Base-by-base conservation (phyloP, 176 grass and related monocot genomes). In the Raddia distichophylla region DNA sequence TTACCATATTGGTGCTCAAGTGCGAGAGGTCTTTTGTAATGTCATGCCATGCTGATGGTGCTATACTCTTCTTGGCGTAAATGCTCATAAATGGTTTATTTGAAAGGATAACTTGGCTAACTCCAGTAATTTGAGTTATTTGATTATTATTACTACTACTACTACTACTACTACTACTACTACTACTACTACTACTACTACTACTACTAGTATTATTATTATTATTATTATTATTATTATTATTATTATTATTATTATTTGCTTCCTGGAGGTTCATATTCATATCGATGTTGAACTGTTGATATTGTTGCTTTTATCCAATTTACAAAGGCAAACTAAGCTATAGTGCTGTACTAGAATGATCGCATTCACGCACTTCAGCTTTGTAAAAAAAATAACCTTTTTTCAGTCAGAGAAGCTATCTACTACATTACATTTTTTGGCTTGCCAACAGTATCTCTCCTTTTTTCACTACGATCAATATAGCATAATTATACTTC, bases 191-290 rank as follows among this genome's bases (percentile, higher is more conserved):
- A n/a, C n/a, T n/a, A n/a, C n/a, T n/a, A n/a, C n/a, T n/a, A n/a
- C n/a, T n/a, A n/a, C n/a, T n/a, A n/a, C n/a, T n/a, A n/a, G n/a
- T n/a, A n/a, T n/a, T n/a, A n/a, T n/a, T n/a, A n/a, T n/a, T n/a
- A 71, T 43, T 85, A 32, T 5, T 27, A 27, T 27, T 27, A 27
- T 27, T 27, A 27, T 27, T 27, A 27, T 27, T 27, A 27, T 27
- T 27, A 35, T 68, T 85, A 4, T 78, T 71, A 6, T 14, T 42
- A 32, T 5, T 64, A 47, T 73, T 44, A 20, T 43, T 85, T 72
- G 14, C n/a, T 85, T 64, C 58, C 2, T 4, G 20, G 47, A 34
- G 17, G 40, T 49, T 59, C 66, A 19, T 0, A 40, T 50, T 67
- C 58, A 8, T 73, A 15, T 8, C 9, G n/a, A 14, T 53, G 14